Evolutionary conservation across 1,284 basidiomycete species (phyloP).

Genomic region (Malassezia obtusa): DNA sequence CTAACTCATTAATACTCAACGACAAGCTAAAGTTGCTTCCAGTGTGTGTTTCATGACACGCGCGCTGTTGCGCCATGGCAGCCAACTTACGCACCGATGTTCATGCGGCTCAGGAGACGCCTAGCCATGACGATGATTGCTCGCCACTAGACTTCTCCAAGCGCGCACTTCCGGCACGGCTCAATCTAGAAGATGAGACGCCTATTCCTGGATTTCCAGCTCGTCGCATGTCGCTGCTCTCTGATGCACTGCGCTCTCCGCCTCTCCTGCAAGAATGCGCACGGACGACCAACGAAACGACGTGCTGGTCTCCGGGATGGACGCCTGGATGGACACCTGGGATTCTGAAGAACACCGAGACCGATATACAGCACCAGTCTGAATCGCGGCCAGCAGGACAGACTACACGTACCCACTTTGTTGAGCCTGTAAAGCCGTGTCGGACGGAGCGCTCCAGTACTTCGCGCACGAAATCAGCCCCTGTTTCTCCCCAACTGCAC

Average conservation of each 20-base stretch:
- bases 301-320: background rate
- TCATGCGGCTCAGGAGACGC: background rate
- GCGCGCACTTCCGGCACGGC: background rate
- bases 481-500: background rate
- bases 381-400: background rate
- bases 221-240: background rate
- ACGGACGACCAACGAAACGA: background rate
- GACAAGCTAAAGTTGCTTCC: background rate
- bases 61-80: background rate
- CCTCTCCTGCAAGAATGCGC: background rate
- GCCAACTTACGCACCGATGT: background rate
- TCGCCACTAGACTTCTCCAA: slow-evolving; percentile 5
- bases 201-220: too few species aligned
- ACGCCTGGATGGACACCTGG: background rate
- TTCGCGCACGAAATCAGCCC: background rate
- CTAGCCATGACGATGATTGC: background rate
- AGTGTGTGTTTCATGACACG: background rate
- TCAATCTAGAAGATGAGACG: background rate
- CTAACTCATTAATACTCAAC: too few species aligned
- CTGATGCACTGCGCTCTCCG: background rate
- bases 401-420: background rate
- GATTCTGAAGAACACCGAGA: background rate
- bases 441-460: background rate
- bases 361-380: background rate
- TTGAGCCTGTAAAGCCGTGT: background rate